Evolutionary conservation across 768 basidiomycete genomes (phyloP).

Genomic region (Melanogaster broomeanus): DNA sequence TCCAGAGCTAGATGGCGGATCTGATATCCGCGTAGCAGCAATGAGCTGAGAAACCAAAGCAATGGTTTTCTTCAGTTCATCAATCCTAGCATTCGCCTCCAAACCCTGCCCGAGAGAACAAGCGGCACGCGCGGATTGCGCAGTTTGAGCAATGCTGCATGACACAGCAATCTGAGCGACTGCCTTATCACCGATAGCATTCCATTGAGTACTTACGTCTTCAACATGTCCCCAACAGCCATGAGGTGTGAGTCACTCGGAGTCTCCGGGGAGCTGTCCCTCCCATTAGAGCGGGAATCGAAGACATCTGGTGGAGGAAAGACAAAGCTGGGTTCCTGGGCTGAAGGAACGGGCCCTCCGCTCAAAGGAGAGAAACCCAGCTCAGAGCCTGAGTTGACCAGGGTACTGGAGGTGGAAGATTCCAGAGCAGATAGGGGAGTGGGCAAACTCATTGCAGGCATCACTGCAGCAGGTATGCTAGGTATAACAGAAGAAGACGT

Average conservation of each 20-base stretch:
- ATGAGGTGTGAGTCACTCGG: slow-evolving; percentile 49
- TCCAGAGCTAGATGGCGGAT: slow-evolving; percentile 35
- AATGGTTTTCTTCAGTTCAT: slow-evolving; percentile 57
- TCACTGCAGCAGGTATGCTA: neutral
- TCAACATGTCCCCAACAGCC: slow-evolving; percentile 50
- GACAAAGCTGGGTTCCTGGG: slow-evolving; percentile 22
- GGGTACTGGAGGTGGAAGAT: slow-evolving; percentile 17
- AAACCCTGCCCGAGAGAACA: slow-evolving; percentile 47
- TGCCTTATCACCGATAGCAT: slow-evolving; percentile 13
- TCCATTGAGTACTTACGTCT: slow-evolving; percentile 45
- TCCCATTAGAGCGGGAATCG: slow-evolving; percentile 17
- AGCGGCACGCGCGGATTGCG: slow-evolving; percentile 54
- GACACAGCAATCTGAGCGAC: slow-evolving; percentile 20
- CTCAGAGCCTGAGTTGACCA: slow-evolving; percentile 23
- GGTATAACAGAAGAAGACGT: slow-evolving; percentile 6
- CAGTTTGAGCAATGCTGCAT: slow-evolving; percentile 60
- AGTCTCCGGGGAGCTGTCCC: slow-evolving; percentile 30
- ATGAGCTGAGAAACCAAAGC: slow-evolving; percentile 56
- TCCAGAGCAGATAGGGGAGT: slow-evolving; percentile 17
- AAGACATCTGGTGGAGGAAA: slow-evolving; percentile 27
- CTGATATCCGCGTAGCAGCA: slow-evolving; percentile 41
- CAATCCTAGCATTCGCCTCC: slow-evolving; percentile 52
- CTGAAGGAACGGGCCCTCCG: slow-evolving; percentile 2
- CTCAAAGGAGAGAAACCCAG: slow-evolving; percentile 25
- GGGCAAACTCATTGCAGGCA: slow-evolving; percentile 8